These are phyloP conservation scores for Sugiyamaella mastotermitis DNA, from an alignment of 805 yeast species.

Conservation along the genomic window DNA sequence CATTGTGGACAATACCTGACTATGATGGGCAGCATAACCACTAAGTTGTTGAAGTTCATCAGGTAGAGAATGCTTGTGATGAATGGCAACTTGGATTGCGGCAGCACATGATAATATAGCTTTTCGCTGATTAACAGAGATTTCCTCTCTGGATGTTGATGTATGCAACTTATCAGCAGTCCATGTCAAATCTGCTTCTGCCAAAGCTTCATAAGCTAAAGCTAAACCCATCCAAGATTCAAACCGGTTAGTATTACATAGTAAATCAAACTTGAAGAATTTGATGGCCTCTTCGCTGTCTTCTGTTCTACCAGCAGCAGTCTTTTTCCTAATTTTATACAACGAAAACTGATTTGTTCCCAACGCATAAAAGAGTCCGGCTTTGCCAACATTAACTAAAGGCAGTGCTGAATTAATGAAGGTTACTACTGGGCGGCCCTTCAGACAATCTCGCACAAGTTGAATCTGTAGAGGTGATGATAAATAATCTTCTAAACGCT, in stretches of 20 bases:
- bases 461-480: conserved; percentile 20
- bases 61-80: conserved; percentile 7
- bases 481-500: conserved; percentile 41
- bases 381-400: conserved; percentile 33
- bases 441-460: conserved; percentile 17
- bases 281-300: conserved; percentile 72
- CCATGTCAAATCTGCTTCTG: conserved; percentile 90
- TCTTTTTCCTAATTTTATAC: conserved; percentile 58
- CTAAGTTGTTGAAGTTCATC: neutral
- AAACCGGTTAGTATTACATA: conserved; percentile 57
- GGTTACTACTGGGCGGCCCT: conserved; percentile 19
- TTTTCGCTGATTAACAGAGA: conserved; percentile 61
- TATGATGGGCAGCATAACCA: conserved; percentile 16
- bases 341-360: conserved; percentile 64
- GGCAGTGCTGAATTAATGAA: conserved; percentile 23
- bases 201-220: conserved; percentile 67
- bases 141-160: conserved; percentile 35
- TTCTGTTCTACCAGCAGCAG: conserved; percentile 74
- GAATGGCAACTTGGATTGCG: conserved; percentile 49
- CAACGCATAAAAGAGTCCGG: conserved; percentile 64
- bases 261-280: conserved; percentile 59
- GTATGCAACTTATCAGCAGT: conserved; percentile 74
- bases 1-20: conserved; percentile 38
- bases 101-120: conserved; percentile 67
- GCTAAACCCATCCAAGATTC: conserved; percentile 88